Evolutionary conservation across 2,329 filamentous ascomycete species (phyloP).

Genomic region (Fusarium sp.): DNA sequence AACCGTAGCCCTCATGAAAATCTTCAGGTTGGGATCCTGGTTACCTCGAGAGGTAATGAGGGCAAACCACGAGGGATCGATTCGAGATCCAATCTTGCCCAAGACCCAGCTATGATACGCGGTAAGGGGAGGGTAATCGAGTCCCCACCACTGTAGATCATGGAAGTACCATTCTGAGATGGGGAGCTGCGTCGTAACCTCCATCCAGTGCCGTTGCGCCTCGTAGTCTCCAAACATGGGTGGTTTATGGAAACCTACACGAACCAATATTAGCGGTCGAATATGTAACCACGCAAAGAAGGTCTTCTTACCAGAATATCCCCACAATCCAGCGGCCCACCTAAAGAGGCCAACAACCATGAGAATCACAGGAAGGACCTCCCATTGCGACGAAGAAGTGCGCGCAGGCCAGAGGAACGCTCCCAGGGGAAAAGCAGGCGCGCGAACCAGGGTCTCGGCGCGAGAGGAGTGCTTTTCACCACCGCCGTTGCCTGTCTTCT

Average conservation of each 20-base stretch:
- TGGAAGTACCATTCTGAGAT: slow-evolving; percentile 98
- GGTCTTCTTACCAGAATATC: slow-evolving; percentile 82
- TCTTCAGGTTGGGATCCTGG: slow-evolving; percentile 85
- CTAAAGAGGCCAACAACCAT: slow-evolving; percentile 94
- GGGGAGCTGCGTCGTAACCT: slow-evolving; percentile 90
- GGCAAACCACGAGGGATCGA: slow-evolving; percentile 90
- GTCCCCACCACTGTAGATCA: slow-evolving; percentile 96
- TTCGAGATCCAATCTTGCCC: slow-evolving; percentile 84
- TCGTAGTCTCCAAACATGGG: slow-evolving; percentile 98
- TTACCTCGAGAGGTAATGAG: slow-evolving; percentile 86
- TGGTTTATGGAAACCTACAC: slow-evolving; percentile 80
- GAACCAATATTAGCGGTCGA: slow-evolving; percentile 33
- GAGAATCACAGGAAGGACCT: slow-evolving; percentile 87
- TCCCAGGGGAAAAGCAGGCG: slow-evolving; percentile 89
- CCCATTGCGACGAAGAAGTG: slow-evolving; percentile 90
- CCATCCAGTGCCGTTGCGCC: slow-evolving; percentile 99
- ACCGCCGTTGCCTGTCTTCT: slow-evolving; percentile 62
- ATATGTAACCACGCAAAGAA: slow-evolving; percentile 13
- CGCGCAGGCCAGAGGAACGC: slow-evolving; percentile 96
- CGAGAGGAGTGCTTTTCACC: slow-evolving; percentile 54
- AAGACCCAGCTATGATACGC: slow-evolving; percentile 99
- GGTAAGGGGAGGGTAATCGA: slow-evolving; percentile 97
- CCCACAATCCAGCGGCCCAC: slow-evolving; percentile 94
- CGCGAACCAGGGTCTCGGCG: slow-evolving; percentile 64
- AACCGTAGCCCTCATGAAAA: slow-evolving; percentile 96